Base-by-base conservation (phyloP, 768 basidiomycete species). In the Lepiota brunneoincarnata region DNA sequence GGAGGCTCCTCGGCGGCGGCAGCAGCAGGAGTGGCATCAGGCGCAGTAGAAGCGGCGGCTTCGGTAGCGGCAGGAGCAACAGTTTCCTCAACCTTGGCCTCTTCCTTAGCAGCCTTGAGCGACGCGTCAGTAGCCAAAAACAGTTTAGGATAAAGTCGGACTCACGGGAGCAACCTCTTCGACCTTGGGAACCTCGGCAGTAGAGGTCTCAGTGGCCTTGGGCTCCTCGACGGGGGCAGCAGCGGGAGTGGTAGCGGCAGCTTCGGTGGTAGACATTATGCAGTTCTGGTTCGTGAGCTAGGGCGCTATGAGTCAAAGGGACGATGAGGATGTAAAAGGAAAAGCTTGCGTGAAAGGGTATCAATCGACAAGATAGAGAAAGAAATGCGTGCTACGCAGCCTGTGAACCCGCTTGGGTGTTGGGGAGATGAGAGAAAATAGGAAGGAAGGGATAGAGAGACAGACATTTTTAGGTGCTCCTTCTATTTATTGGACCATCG, bases 191-290 rank as follows among this genome's bases (percentile, higher is more conserved):
- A 62, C 65, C 56, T 74, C 70, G 38, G 72, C 67, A 45, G 65
- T 67, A 40, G 68, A 63, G 28, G 59, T 56, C 57, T 73, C 71
- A 44, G 67, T 67, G 57, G 75, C 52, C 58, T 64, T 63, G 53
- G 58, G 57, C 58, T 68, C 85, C 71, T 84, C 83, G 53, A 73
- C 70, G 68, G 75, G 68, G 66, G 75, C 72, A 63, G 66, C 76
- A 65, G 74, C 74, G 63, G 70, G 63, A 58, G 46, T 39, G 23
- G 70, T 65, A 65, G 69, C 67, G 67, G 75, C 64, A 66, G 73
- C 70, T 72, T 86, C 87, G 64, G 85, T 69, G 72, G 87, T 81
- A 79, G 91, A 91, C 89, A 93, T 92, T 90, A 91, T 83, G 74
- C 74, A 72, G 75, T 72, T 74, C 72, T 68, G 73, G 69, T 72